Base-by-base conservation (phyloP, 2,329 filamentous ascomycete species). In the Sporothrix brunneoviolacea region DNA sequence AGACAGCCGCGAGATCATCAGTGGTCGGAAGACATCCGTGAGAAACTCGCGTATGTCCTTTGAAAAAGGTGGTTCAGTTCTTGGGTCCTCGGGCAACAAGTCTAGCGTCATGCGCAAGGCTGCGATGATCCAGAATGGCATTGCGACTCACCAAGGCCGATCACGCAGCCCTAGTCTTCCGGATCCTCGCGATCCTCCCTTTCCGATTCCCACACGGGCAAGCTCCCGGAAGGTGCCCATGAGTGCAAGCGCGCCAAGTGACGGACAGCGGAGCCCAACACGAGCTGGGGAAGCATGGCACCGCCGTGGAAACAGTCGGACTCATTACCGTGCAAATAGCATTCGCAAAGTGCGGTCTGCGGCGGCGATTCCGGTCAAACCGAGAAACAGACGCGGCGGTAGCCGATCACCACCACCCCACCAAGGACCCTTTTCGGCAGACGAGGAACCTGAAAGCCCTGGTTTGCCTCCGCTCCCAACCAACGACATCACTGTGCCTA, bases 281-380 rank as follows among this genome's bases (percentile, higher is more conserved):
- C 76, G 80, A 28, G 68, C 69, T 10, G 72, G 72, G n/a, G 73
- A 74, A 19, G 66, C 68, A n/a, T 80, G 77, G 66, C 72, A 79
- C 50, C 73, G 79, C 22, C 74, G 78, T 32, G 72, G 73, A 36
- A 65, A 64, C 28, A 68, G 69, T 45, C 69, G 71, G 27, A 72
- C 63, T 60, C 74, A 67, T 50, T 79, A 76, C 64, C 79, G 73
- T 48, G 70, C 65, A 56, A 82, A 67, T 70, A 89, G 77, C 68
- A 80, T 86, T 50, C 84, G 91, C 50, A 95, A 95, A 65, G 84
- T 88, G 13, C 84, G 90, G 52, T 97, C 93, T 21, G 89, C 89
- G 8, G 79, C 86, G 32, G 82, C 83, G 18, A 76, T 95, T 37
- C 77, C 83, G 27, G 74, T 76, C 55, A 72, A 74, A 50, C 53